Base-by-base conservation (phyloP, 2,329 filamentous ascomycete genomes). In the Hypomyces rosellus region DNA sequence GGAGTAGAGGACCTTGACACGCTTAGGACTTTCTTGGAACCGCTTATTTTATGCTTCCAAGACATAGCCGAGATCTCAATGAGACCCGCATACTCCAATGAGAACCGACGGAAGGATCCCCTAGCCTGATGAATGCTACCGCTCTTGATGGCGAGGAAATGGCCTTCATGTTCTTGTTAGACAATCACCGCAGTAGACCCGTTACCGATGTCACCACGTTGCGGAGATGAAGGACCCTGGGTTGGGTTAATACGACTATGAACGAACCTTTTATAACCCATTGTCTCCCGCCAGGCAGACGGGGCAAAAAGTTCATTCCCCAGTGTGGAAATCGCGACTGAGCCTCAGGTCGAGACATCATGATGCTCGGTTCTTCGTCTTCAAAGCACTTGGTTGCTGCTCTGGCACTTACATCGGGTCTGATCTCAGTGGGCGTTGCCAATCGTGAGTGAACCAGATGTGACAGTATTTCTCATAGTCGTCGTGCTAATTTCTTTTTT, bases 371-470 rank as follows among this genome's bases (percentile, higher is more conserved):
- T 9, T 40, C 36, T 46, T 14, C 22, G 16, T 52, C 46, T 43
- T 37, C 22, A 16, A 41, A 37, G 41, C 36, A 40, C 18, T 5
- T 48, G 30, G 45, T 43, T 20, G 51, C 45, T 25, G 49, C 30
- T 34, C 12, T 54, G 18, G 36, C 41, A 13, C 14, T 54, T 34
- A 43, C 45, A n/a, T 37, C 49, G n/a, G 49, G 40, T 34, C 36
- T 48, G 40, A 36, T 34, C 3, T 48, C 40, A 5, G 45, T 48
- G 30, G 36, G 39, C 14, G 51, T 49, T 33, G 30, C 51, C 30
- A 34, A 46, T 34, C 48, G 49, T 54, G 30, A 45, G 51, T 53
- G 18, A 15, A 20, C 12, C 4, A 14, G 36, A 5, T 12, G 6
- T n/a, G 3, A 42, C 5, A 5, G 20, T 13, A 3, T 12, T 25